These are phyloP conservation scores for Penicillium carneum DNA, from an alignment of 2,329 filamentous ascomycete genomes.

Conservation along the genomic window DNA sequence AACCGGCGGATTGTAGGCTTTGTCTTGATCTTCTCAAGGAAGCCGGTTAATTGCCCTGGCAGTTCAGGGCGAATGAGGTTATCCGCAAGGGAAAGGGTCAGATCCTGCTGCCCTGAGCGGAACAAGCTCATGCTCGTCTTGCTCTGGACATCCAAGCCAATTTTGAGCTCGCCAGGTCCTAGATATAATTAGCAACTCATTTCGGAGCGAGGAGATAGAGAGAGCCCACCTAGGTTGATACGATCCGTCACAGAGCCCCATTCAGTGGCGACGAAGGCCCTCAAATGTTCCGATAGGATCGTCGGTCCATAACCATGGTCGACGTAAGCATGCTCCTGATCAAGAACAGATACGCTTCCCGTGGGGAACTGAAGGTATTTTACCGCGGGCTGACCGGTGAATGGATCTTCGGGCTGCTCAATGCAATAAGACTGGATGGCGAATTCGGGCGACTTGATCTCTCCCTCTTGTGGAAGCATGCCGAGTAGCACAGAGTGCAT, in stretches of 20 bases:
- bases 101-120: constrained; percentile 76
- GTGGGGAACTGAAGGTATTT: constrained; percentile 49
- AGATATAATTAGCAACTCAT: constrained; percentile 24
- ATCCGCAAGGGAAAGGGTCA: constrained; percentile 77
- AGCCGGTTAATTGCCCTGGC: constrained; percentile 68
- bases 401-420: constrained; percentile 54
- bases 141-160: constrained; percentile 69
- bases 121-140: constrained; percentile 70
- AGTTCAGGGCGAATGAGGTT: constrained; percentile 69
- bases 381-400: constrained; percentile 38
- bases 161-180: constrained; percentile 73
- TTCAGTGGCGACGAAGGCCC: constrained; percentile 76
- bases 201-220: background rate
- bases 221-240: constrained; percentile 70
- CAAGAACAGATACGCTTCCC: constrained; percentile 66
- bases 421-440: constrained; percentile 71
- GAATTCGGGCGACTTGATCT: constrained; percentile 74
- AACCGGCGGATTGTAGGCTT: constrained; percentile 75
- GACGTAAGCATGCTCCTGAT: constrained; percentile 65
- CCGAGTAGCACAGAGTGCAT: constrained; percentile 78
- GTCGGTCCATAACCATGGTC: constrained; percentile 68
- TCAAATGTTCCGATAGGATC: constrained; percentile 76
- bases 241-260: constrained; percentile 82
- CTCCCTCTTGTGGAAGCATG: constrained; percentile 70
- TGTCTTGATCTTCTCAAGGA: constrained; percentile 64